phyloP scores from a whole-genome alignment of 2,329 filamentous ascomycete species.

The Calonectria honghensis region DNA sequence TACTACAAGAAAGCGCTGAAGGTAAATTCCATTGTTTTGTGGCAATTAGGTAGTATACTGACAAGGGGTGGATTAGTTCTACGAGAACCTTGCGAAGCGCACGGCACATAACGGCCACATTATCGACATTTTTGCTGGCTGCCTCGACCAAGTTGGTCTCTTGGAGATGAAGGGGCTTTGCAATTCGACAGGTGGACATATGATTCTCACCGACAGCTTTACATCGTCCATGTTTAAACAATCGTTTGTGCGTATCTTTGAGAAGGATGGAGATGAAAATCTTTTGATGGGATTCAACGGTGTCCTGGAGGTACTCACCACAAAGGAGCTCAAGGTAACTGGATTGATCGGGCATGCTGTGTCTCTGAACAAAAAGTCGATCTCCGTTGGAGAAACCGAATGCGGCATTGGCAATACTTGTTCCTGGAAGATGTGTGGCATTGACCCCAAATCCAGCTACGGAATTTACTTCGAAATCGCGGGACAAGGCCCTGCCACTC shows the following conservation, averaged over 20 bases:
- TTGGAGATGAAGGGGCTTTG: slow-evolving; percentile 98
- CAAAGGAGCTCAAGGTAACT: slow-evolving; percentile 98
- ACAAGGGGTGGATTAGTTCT: slow-evolving; percentile 78
- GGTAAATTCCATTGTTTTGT: slow-evolving; percentile 68
- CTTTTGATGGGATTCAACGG: slow-evolving; percentile 99
- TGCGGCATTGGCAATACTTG: slow-evolving; percentile 99
- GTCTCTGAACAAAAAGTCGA: slow-evolving; percentile 98
- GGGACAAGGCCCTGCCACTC: slow-evolving; percentile 89
- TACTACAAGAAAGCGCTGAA: slow-evolving; percentile 99
- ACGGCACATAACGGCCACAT: slow-evolving; percentile 97
- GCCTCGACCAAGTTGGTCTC: slow-evolving; percentile 96
- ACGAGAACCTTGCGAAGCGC: slow-evolving; percentile 94
- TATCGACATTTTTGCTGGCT: slow-evolving; percentile 98
- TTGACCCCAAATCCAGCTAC: slow-evolving; percentile 94
- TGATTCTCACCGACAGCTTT: slow-evolving; percentile 98
- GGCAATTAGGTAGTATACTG: slow-evolving; percentile 44
- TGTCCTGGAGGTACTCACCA: slow-evolving; percentile 94
- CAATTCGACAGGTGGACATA: slow-evolving; percentile 97
- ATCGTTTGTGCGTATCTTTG: slow-evolving; percentile 96
- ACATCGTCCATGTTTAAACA: slow-evolving; percentile 99
- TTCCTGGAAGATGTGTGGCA: slow-evolving; percentile 99
- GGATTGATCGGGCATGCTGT: slow-evolving; percentile 97
- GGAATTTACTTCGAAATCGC: slow-evolving; percentile 99
- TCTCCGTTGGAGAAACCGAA: slow-evolving; percentile 97
- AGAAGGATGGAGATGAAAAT: slow-evolving; percentile 96